A percentile compares a stretch with the other conserved stretches of the same genome.
Conservation (phyloP, 208 protist genomes). For the Naegleria gruberi region DNA sequence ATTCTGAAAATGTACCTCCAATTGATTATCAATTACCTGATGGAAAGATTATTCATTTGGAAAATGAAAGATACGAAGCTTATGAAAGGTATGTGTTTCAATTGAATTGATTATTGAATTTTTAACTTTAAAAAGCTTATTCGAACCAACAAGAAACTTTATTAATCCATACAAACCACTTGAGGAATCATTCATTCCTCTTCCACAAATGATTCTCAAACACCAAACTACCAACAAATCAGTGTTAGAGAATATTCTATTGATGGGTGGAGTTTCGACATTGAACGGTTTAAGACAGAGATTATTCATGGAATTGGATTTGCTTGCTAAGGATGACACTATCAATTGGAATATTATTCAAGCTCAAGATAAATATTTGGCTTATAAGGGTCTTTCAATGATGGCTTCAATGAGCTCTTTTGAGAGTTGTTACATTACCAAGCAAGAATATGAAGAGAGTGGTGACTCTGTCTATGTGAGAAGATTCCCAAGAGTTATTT, state of each 20-base stretch:
- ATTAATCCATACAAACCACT: not conserved
- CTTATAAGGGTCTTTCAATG: not conserved
- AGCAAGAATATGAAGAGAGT: not conserved
- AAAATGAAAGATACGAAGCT: not conserved
- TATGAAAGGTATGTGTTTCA: not conserved
- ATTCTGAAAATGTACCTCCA: not conserved
- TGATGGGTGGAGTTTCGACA: not conserved
- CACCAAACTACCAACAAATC: not conserved
- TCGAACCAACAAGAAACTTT: not conserved
- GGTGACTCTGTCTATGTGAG: not conserved
- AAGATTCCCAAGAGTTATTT: not conserved
- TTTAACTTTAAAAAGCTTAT: not conserved
- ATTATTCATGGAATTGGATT: not conserved
- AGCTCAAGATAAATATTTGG: not conserved
- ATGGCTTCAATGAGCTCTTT: not conserved
- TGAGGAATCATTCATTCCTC: not conserved
- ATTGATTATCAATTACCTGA: conserved; percentile 3
- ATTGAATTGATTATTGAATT: not conserved
- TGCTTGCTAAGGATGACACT: not conserved
- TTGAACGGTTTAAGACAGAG: not conserved
- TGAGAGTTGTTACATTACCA: not conserved
- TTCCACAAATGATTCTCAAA: not conserved
- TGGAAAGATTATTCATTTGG: not conserved
- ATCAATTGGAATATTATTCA: not conserved
- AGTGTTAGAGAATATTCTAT: not conserved